Base-by-base conservation (phyloP, 2,329 filamentous ascomycete genomes). In the Monosporascus sp. region DNA sequence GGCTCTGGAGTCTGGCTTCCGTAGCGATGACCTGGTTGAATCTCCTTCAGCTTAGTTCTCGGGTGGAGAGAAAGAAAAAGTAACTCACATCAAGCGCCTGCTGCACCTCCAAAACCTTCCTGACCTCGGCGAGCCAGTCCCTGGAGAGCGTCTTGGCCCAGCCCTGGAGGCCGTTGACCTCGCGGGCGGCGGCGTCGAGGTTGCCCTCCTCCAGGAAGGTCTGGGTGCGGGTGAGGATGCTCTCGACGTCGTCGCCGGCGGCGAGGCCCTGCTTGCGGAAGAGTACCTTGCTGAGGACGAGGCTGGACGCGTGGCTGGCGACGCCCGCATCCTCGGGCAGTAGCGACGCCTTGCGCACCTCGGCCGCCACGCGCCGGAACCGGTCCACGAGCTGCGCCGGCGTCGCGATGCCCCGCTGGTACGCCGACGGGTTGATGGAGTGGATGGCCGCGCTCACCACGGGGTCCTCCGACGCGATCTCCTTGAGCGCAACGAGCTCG, bases 131-230 rank as follows among this genome's bases (percentile, higher is more conserved):
- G 61, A 99, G 74, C 94, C 94, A 99, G 72, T 99, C 94, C 66
- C 88, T 85, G 72, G 90, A 95, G 67, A 99, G 75, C 41, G 92
- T 93, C 80, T 94, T 96, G 47, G 93, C 92, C 94, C 94, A 99
- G 25, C 94, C 94, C 56, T 87, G 82, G 47, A 99, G 78, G 2
- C 85, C 83, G 68, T 97, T 99, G 87, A 99, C 94, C 75, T 99
- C 94, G 59, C 94, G 81, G 15, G 94, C 92, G 3, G 94, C 94
- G 50, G 82, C 86, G 70, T 99, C 94, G 52, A 99, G 74, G 66
- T 97, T 87, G 22, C 94, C 94, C 74, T 97, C 90, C 74, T 99
- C 92, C 20, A 99, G 80, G 62, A 90, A 81, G 7, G 86, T 91
- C 74, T 99, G 92, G 1, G 94, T 93, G 58, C 94, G 82, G 3